Conservation (phyloP, 1,139 yeast genomes). For the Geotrichum europaeum region DNA sequence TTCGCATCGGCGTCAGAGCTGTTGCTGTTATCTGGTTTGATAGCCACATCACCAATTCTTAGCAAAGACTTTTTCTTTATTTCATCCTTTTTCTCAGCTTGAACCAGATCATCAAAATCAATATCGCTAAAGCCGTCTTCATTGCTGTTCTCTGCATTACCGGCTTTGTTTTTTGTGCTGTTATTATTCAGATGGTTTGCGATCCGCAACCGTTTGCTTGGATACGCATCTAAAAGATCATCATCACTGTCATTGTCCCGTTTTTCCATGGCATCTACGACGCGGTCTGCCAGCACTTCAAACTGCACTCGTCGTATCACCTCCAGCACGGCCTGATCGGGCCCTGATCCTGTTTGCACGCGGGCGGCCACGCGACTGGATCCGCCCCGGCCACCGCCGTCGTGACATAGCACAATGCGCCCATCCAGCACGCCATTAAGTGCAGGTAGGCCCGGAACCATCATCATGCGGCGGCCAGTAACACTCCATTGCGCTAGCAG, state of each 20-base stretch:
- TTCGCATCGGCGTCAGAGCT: neutral
- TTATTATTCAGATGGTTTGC: neutral
- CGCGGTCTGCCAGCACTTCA: neutral
- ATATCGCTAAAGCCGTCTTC: neutral
- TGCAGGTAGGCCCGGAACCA: conserved; percentile 1
- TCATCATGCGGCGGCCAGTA: neutral
- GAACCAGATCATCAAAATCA: neutral
- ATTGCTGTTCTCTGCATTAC: neutral
- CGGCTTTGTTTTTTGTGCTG: neutral
- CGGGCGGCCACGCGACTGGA: neutral
- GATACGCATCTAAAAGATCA: neutral
- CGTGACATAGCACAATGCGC: neutral
- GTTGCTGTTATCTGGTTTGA: neutral
- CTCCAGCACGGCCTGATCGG: neutral
- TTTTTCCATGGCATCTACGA: neutral
- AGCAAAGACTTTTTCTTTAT: neutral
- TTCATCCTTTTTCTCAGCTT: neutral
- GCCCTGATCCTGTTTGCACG: neutral
- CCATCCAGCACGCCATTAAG: neutral
- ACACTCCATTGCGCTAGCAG: conserved; percentile 2
- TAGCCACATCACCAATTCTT: neutral
- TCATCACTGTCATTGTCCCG: neutral
- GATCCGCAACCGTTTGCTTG: neutral
- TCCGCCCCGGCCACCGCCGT: neutral
- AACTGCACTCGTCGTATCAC: neutral